Conservation (phyloP, 805 yeast genomes). For the Candida nemodendra region DNA sequence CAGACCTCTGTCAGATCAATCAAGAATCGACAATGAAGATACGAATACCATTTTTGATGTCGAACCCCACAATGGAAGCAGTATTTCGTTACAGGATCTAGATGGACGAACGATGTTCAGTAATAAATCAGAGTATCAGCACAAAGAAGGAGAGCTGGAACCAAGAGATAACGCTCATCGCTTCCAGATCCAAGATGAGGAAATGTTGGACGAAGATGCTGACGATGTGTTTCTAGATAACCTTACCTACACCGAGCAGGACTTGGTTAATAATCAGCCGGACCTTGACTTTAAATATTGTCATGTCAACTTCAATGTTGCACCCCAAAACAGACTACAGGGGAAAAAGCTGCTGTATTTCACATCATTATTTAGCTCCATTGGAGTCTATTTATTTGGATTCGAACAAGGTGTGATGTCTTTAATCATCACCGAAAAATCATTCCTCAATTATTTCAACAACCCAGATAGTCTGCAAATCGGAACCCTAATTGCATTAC, state of each 20-base stretch:
- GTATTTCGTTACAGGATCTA: constrained; percentile 8
- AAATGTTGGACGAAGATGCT: constrained; percentile 3
- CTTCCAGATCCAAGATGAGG: not conserved
- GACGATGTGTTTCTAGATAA: constrained; percentile 11
- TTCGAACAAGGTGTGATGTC: constrained; percentile 79
- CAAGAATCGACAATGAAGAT: constrained; percentile 13
- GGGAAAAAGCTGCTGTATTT: constrained; percentile 27
- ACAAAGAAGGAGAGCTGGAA: constrained; percentile 6
- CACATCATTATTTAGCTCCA: constrained; percentile 27
- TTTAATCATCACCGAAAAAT: constrained; percentile 70
- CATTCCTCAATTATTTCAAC: constrained; percentile 64
- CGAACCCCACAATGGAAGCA: constrained; percentile 3
- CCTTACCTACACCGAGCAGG: constrained; percentile 1
- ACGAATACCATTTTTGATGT: constrained; percentile 13
- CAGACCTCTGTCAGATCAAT: constrained; percentile 6
- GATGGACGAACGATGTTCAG: constrained; percentile 4
- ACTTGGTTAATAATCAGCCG: not conserved
- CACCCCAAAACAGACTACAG: constrained; percentile 17
- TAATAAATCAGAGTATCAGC: constrained; percentile 12
- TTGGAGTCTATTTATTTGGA: constrained; percentile 55
- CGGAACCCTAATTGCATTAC: constrained; percentile 81
- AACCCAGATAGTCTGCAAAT: constrained; percentile 68
- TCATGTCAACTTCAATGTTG: constrained; percentile 21
- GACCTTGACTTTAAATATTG: constrained; percentile 9
- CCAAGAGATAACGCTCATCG: not conserved